Percentiles rank a stretch among this genome's conserved stretches.
Evolutionary conservation across 139 green algal genomes (phyloP).

Genomic region (Chlamydomonas applanata): DNA sequence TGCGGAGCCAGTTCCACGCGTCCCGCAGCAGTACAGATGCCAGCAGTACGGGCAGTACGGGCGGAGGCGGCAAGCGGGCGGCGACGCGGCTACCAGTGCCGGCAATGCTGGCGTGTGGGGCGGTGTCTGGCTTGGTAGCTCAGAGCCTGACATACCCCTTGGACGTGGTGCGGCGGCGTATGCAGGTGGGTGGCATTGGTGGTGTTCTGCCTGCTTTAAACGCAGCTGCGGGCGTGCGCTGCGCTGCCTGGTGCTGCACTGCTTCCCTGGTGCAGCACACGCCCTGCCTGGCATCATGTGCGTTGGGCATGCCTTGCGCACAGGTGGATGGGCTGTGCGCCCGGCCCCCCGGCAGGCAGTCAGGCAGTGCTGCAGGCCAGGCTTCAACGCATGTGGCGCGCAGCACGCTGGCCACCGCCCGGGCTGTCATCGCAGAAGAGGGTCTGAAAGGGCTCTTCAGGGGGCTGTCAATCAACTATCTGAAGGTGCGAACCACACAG

Average conservation of each 20-base stretch:
- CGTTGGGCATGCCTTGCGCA: background rate
- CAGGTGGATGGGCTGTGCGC: background rate
- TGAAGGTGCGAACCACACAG: slow-evolving; percentile 58
- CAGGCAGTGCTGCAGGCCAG: background rate
- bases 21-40: background rate
- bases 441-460: slow-evolving; percentile 39
- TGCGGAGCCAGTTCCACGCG: background rate
- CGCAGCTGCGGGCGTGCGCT: too few relatives aligned
- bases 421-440: slow-evolving; percentile 19
- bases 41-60: slow-evolving; percentile 11
- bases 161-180: slow-evolving; percentile 86
- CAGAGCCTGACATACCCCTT: slow-evolving; percentile 80
- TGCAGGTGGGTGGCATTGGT: slow-evolving; percentile 72
- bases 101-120: slow-evolving; percentile 81
- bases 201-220: too few relatives aligned
- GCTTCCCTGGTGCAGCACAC: too few relatives aligned
- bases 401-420: slow-evolving; percentile 14
- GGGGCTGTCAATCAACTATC: slow-evolving; percentile 89
- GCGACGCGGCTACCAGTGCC: slow-evolving; percentile 54
- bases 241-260: too few relatives aligned
- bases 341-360: background rate
- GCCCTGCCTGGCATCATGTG: slow-evolving; percentile 23
- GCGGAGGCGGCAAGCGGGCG: background rate
- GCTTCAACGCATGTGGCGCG: background rate
- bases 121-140: slow-evolving; percentile 73